Evolutionary conservation across 169 alveolate genomes (phyloP), one percentile per base, ranked within the genome.

Genomic region (Plasmodium malariae): DNA sequence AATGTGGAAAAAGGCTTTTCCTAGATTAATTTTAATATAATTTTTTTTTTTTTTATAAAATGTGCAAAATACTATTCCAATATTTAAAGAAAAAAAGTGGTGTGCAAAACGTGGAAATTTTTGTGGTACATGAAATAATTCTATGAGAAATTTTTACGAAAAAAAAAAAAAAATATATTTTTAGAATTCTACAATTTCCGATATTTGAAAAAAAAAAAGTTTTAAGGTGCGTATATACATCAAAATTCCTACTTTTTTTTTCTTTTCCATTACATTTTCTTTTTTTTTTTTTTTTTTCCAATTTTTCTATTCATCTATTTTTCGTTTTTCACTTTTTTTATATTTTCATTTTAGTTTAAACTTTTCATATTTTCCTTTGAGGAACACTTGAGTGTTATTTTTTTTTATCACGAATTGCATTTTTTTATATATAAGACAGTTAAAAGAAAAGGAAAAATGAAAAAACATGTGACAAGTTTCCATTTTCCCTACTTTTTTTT

Each of bases 211-310:
- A 57, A 69, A 51, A 74, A 74, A 74, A 74, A 69, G 73, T 74
- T 71, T 71, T 48, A 74, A 74, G 70, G 88, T 74, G 88, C 74
- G 88, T 74, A 74, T 74, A 74, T 74, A 74, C 88, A 74, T 74
- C 30, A 74, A 74, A 74, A 55, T 34, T 30, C 11, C 37, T 74
- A 32, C 7, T 21, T 45, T 21, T n/a, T 43, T 30, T 36, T 74
- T 74, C 37, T 67, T 59, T 72, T 69, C 17, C n/a, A n/a, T n/a
- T n/a, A n/a, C n/a, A n/a, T n/a, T n/a, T n/a, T 40, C 54, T 34
- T 57, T 74, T 69, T 69, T 37, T 69, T 68, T 68, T 68, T 45
- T 21, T 68, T 68, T 74, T 55, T 74, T 3, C 14, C 30, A 59
- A 74, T 74, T 74, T 74, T 74, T 74, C 74, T 57, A 45, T 45